Evolutionary conservation across 345 rosid genomes (phyloP), one percentile per base, ranked within the genome.

Genomic region (Sisymbrium altissimum): DNA sequence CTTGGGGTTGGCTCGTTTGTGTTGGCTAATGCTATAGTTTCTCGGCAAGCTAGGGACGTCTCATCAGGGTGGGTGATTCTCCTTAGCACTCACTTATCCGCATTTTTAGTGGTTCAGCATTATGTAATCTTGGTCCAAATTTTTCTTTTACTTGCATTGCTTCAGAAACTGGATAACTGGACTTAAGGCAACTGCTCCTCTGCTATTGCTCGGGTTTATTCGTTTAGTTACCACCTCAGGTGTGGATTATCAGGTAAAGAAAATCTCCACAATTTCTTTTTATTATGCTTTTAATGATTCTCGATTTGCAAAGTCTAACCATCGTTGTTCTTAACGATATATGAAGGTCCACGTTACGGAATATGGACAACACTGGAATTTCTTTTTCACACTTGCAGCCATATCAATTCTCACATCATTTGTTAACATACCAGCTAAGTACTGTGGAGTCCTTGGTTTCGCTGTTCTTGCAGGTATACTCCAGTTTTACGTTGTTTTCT

Each of bases 1-100:
- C 86, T 92, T 69, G 99, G 99, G 35, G 97, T 95, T 62, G 99
- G 97, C 63, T 92, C 96, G 70, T 95, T 95, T 86, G 87, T 89
- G 30, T 40, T 89, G 43, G 86, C 86, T 41, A 88, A 92, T 78
- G 80, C 99, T 67, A 73, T 92, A 66, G 90, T 87, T 66, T 94
- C 97, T 64, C 84, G 88, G 13, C 93, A 92, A 88, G 97, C 99
- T 38, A 85, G 93, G 15, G 70, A 82, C 38, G 40, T 84, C 73
- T 79, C 86, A 59, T 81, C 89, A 58, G 70, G 66, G 97, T 91
- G 53, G 75, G 96, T 69, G 64, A 38, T 39, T 55, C 44, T 41
- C 44, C 50, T 27, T 55, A 6, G 19, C 13, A 33, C 32, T 33
- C 57, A n/a, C 2, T 75, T 62, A 38, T 61, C 65, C 13, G 21